These are phyloP conservation scores for Candolleomyces eurysporus DNA, from an alignment of 768 basidiomycete genomes.

Conservation along the genomic window DNA sequence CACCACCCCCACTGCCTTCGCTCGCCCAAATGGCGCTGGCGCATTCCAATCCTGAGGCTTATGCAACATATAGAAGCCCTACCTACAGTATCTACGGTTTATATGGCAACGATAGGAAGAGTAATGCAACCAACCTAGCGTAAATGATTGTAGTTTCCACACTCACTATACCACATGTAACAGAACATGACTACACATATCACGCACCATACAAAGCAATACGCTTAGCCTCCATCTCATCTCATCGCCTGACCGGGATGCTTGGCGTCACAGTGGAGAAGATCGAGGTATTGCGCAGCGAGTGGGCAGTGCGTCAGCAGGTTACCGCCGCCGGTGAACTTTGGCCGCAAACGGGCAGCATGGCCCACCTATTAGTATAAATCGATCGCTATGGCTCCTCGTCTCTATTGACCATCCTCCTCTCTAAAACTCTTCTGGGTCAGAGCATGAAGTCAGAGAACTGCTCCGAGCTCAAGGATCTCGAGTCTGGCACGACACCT, in stretches of 20 bases:
- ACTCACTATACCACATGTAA: neutral
- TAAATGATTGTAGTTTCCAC: neutral
- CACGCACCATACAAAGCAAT: no score
- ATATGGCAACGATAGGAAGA: constrained; percentile 65
- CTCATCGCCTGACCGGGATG: no score
- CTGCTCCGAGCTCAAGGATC: neutral
- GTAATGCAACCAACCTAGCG: constrained; percentile 20
- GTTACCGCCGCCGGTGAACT: no score
- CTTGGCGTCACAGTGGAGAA: no score
- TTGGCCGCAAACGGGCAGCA: no score
- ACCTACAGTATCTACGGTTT: constrained; percentile 82
- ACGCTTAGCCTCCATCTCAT: no score
- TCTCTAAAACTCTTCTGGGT: no score
- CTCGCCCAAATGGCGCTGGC: constrained; percentile 75
- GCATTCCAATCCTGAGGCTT: constrained; percentile 59
- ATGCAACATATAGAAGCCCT: constrained; percentile 69
- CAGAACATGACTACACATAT: neutral
- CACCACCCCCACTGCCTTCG: constrained; percentile 71
- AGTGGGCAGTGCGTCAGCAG: no score
- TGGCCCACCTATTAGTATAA: no score
- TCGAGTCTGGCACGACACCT: constrained; percentile 18
- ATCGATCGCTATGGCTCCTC: no score
- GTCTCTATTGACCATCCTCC: no score
- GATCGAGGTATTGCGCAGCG: no score
- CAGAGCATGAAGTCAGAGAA: constrained; percentile 35